Evolutionary conservation across 805 yeast species (phyloP).

Genomic region (Wickerhamomyces kurtzmanii): DNA sequence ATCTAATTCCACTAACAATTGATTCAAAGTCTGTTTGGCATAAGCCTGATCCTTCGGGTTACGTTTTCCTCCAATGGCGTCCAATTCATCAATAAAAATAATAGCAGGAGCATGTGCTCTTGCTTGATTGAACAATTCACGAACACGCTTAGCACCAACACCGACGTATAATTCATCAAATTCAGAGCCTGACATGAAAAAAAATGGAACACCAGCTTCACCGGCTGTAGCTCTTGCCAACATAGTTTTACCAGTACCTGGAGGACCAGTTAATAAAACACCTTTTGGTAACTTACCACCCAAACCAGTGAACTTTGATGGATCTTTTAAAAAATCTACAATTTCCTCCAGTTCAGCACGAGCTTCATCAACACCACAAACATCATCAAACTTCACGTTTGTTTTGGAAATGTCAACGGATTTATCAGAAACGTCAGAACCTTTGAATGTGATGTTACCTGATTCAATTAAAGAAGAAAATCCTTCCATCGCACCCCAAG

Average conservation of each 20-base stretch:
- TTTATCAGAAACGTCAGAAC: slow-evolving; percentile 63
- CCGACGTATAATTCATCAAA: slow-evolving; percentile 98
- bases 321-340: slow-evolving; percentile 95
- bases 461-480: slow-evolving; percentile 75
- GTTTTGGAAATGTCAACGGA: slow-evolving; percentile 78
- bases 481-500: slow-evolving; percentile 75
- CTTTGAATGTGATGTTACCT: slow-evolving; percentile 65
- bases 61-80: slow-evolving; percentile 97
- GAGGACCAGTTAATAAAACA: slow-evolving; percentile 93
- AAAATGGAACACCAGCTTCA: slow-evolving; percentile 97
- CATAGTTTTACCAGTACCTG: slow-evolving; percentile 97
- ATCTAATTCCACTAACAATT: slow-evolving; percentile 89
- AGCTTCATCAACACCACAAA: slow-evolving; percentile 97
- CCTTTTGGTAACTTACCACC: slow-evolving; percentile 99
- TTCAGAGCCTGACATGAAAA: slow-evolving; percentile 97
- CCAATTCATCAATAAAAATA: slow-evolving; percentile 93
- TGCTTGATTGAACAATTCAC: slow-evolving; percentile 90
- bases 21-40: slow-evolving; percentile 95
- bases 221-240: slow-evolving; percentile 98
- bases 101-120: slow-evolving; percentile 94
- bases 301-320: slow-evolving; percentile 88
- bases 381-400: slow-evolving; percentile 84
- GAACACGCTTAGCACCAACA: slow-evolving; percentile 96
- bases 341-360: slow-evolving; percentile 95
- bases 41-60: slow-evolving; percentile 97